phyloP scores from a whole-genome alignment of 345 rosid species.

The Linum usitatissimum region DNA sequence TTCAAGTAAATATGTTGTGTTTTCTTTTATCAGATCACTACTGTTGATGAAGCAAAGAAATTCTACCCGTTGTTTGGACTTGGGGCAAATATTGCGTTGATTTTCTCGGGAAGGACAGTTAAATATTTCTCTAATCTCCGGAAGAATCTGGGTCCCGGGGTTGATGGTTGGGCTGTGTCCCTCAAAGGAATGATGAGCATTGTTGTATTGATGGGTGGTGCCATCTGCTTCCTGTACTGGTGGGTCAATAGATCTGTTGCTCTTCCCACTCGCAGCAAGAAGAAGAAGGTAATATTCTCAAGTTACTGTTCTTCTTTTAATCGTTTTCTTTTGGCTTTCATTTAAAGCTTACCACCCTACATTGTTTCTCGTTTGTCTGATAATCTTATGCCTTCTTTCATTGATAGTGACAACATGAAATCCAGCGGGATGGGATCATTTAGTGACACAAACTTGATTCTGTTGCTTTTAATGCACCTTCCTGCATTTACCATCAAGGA shows the following conservation, averaged over 20 bases:
- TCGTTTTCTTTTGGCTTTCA: background rate
- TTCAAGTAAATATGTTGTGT: constrained; percentile 8
- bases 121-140: constrained; percentile 91
- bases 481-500: too few relatives aligned
- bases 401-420: too few relatives aligned
- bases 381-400: too few relatives aligned
- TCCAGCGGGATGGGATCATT: too few relatives aligned
- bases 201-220: constrained; percentile 75
- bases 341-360: too few relatives aligned
- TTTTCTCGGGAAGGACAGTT: constrained; percentile 92
- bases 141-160: constrained; percentile 82
- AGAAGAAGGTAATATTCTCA: constrained; percentile 65
- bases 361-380: too few relatives aligned
- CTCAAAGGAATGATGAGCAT: constrained; percentile 95
- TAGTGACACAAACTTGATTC: too few relatives aligned
- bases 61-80: constrained; percentile 94
- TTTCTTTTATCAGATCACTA: constrained; percentile 61
- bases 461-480: too few relatives aligned
- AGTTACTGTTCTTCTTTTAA: background rate
- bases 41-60: constrained; percentile 87
- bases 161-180: constrained; percentile 97
- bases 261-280: constrained; percentile 85
- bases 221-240: constrained; percentile 85
- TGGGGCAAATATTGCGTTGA: constrained; percentile 86
- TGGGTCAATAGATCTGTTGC: constrained; percentile 73